Evolutionary conservation across 345 rosid species (phyloP).

Genomic region (Melaleuca quinquenervia): DNA sequence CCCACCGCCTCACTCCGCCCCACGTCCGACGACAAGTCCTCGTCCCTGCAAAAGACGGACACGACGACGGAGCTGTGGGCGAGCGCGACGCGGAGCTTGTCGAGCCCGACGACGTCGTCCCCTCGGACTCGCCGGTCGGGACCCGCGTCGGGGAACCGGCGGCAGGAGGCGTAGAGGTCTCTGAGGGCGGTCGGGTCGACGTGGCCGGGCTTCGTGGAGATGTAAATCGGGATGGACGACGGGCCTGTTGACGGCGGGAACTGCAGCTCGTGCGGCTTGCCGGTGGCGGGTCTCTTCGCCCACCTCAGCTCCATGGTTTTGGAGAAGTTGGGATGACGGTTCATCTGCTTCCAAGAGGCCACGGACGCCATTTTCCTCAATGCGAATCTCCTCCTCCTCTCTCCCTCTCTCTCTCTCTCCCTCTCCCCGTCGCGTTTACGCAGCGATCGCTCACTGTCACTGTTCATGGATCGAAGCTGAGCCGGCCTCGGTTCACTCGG

Average conservation of each 20-base stretch:
- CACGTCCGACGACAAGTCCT: not conserved
- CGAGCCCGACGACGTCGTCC: conserved; percentile 23
- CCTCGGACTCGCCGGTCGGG: conserved; percentile 3
- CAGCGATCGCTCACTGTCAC: not conserved
- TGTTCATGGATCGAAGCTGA: not conserved
- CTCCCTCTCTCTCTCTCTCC: not conserved
- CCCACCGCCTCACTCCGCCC: conserved; percentile 13
- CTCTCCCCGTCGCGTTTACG: not conserved
- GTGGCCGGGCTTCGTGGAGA: conserved; percentile 52
- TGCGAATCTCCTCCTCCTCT: not conserved
- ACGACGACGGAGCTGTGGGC: conserved; percentile 50
- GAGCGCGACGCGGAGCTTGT: conserved; percentile 59
- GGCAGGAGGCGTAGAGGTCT: conserved; percentile 39
- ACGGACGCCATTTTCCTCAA: not conserved
- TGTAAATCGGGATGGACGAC: conserved; percentile 37
- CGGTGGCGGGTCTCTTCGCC: not conserved
- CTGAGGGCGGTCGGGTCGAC: conserved; percentile 32
- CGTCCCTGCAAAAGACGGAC: conserved; percentile 58
- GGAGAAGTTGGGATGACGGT: not conserved
- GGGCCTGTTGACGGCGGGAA: not conserved
- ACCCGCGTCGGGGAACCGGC: conserved; percentile 36
- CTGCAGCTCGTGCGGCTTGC: not conserved
- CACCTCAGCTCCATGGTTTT: conserved; percentile 5
- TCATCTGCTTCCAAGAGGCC: not conserved
- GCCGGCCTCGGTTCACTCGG: not conserved